Evolutionary conservation across 352 stramenopile species (phyloP).

Genomic region (Globisporangium parvum): DNA sequence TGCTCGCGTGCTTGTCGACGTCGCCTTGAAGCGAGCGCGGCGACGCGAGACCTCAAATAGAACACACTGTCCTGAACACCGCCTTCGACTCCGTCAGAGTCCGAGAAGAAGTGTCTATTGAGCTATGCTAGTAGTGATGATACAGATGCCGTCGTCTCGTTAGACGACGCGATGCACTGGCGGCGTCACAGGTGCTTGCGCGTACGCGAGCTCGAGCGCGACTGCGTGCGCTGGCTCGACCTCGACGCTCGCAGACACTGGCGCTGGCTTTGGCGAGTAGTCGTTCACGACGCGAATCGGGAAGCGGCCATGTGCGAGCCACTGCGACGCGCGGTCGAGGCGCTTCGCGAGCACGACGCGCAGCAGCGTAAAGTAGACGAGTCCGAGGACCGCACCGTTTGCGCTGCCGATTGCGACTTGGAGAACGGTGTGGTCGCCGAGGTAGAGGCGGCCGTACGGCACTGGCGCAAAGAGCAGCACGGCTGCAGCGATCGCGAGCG

Average conservation of each 20-base stretch:
- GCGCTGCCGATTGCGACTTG: slow-evolving; percentile 40
- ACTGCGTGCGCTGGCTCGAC: not conserved
- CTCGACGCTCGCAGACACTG: not conserved
- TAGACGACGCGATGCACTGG: not conserved
- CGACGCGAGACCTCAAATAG: too few species aligned
- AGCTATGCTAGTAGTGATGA: too few species aligned
- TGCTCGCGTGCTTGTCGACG: not conserved
- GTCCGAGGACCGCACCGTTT: slow-evolving; percentile 28
- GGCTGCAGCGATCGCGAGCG: slow-evolving; percentile 1
- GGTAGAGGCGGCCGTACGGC: slow-evolving; percentile 48
- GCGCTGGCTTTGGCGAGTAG: slow-evolving; percentile 2
- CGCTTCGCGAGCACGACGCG: slow-evolving; percentile 26
- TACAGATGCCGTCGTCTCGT: not conserved
- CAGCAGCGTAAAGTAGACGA: slow-evolving; percentile 42
- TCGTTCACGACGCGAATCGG: slow-evolving; percentile 8
- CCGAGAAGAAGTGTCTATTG: too few species aligned
- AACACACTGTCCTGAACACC: too few species aligned
- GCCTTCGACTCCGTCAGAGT: too few species aligned
- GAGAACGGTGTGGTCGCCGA: slow-evolving; percentile 48
- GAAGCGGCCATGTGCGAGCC: slow-evolving; percentile 3
- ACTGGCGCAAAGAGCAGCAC: slow-evolving; percentile 41
- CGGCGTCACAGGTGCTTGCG: not conserved
- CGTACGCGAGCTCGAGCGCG: slow-evolving; percentile 1
- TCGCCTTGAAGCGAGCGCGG: too few species aligned
- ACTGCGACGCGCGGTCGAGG: slow-evolving; percentile 2